These are phyloP conservation scores for Fonsecaea pugnacius DNA, from an alignment of 2,329 filamentous ascomycete species.

Conservation along the genomic window DNA sequence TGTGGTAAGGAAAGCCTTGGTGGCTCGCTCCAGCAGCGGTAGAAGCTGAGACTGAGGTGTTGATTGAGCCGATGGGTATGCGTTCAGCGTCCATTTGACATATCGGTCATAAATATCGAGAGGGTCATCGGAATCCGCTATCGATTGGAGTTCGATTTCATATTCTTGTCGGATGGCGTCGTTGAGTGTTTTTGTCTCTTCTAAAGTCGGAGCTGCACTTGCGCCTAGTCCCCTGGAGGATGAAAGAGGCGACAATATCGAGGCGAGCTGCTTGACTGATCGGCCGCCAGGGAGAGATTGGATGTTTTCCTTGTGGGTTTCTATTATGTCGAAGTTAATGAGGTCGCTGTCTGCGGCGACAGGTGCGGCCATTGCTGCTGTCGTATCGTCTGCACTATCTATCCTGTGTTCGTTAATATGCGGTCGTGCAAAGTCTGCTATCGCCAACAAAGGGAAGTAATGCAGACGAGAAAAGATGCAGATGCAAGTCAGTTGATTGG, in stretches of 20 bases:
- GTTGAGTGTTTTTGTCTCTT: slow-evolving; percentile 74
- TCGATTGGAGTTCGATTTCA: slow-evolving; percentile 77
- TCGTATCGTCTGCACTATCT: slow-evolving; percentile 19
- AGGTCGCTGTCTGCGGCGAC: slow-evolving; percentile 43
- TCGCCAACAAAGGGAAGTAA: slow-evolving; percentile 10
- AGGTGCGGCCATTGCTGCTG: slow-evolving; percentile 30
- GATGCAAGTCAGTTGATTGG: slow-evolving; percentile 15
- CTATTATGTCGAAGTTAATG: slow-evolving; percentile 83
- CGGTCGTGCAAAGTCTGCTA: slow-evolving; percentile 18
- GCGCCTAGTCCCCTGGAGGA: slow-evolving; percentile 52
- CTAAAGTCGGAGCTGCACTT: slow-evolving; percentile 65
- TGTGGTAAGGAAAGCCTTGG: slow-evolving; percentile 83
- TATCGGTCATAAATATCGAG: slow-evolving; percentile 96
- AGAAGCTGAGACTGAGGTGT: slow-evolving; percentile 89
- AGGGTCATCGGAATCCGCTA: slow-evolving; percentile 89
- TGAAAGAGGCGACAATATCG: slow-evolving; percentile 67
- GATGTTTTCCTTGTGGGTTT: slow-evolving; percentile 97
- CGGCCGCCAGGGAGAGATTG: slow-evolving; percentile 85
- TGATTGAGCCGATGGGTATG: slow-evolving; percentile 91
- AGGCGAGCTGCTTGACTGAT: slow-evolving; percentile 85
- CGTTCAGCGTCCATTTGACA: slow-evolving; percentile 93
- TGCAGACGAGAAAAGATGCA: slow-evolving; percentile 1
- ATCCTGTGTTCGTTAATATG: slow-evolving; percentile 26
- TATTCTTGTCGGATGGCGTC: slow-evolving; percentile 80
- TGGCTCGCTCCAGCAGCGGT: slow-evolving; percentile 86